phyloP scores from a whole-genome alignment of 805 yeast species.

The Soucietia sequanensis region DNA sequence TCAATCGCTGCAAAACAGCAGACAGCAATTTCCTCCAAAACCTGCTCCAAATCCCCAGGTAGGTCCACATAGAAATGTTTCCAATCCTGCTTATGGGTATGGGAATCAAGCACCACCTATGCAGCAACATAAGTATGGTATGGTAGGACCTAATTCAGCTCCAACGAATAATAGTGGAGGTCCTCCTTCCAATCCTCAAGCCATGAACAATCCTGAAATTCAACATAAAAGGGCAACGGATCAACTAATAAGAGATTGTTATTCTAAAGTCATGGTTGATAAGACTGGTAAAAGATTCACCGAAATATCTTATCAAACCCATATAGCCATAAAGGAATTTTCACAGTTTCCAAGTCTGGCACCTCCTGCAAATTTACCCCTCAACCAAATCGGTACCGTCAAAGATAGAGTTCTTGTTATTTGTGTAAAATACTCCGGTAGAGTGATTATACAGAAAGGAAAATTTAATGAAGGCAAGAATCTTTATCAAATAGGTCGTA shows the following conservation, averaged over 20 bases:
- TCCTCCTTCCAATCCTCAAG: conserved; percentile 3
- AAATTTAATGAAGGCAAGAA: conserved; percentile 69
- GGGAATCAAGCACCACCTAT: background rate
- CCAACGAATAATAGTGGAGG: conserved; percentile 1
- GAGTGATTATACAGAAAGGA: conserved; percentile 79
- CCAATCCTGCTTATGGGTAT: background rate
- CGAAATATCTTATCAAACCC: conserved; percentile 62
- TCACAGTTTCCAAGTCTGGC: conserved; percentile 63
- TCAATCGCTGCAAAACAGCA: background rate
- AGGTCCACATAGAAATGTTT: background rate
- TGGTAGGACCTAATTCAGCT: background rate
- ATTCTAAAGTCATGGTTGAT: conserved; percentile 27
- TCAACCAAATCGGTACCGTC: conserved; percentile 28
- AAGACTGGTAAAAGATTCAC: conserved; percentile 19
- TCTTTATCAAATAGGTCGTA: conserved; percentile 83
- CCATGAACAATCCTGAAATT: conserved; percentile 3
- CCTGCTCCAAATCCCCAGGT: conserved; percentile 1
- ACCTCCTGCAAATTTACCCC: conserved; percentile 60
- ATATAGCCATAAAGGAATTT: conserved; percentile 73
- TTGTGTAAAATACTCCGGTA: conserved; percentile 63
- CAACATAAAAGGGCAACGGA: conserved; percentile 24
- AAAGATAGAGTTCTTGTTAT: conserved; percentile 63
- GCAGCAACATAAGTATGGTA: background rate
- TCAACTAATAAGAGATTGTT: conserved; percentile 37
- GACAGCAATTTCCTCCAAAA: background rate